A percentile compares a stretch with the other conserved stretches of the same genome.
phyloP scores from a whole-genome alignment of 345 rosid genomes.

The Aegle marmelos region DNA sequence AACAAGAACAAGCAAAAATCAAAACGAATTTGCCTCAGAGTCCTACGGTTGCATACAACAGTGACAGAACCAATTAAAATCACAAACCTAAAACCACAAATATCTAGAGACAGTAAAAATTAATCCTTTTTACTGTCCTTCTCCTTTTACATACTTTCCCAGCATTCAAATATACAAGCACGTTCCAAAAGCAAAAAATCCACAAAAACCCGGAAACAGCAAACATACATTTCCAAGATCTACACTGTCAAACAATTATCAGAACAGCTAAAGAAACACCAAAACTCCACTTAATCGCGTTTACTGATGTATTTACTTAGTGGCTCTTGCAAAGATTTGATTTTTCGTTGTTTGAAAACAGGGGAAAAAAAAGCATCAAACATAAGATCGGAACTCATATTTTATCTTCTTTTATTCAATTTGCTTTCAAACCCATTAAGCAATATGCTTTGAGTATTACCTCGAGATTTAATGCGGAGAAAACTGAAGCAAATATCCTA shows the following conservation, averaged over 20 bases:
- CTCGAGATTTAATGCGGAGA: not conserved
- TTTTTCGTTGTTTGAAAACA: not conserved
- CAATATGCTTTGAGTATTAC: not conserved
- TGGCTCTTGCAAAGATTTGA: not conserved
- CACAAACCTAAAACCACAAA: not conserved
- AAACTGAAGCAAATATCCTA: constrained; percentile 4
- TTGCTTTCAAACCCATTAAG: not conserved
- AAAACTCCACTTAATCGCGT: constrained; percentile 1
- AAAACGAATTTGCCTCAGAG: not conserved
- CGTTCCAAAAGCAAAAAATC: not conserved
- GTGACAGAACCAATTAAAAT: not conserved
- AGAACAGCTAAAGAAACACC: not conserved
- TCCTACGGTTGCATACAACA: not conserved
- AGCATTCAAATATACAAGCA: constrained; percentile 1
- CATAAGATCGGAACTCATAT: not conserved
- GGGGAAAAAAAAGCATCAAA: not conserved
- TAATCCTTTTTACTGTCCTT: not conserved
- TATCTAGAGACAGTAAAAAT: not conserved
- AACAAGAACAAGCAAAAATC: not conserved
- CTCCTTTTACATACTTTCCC: not conserved
- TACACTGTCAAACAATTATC: not conserved
- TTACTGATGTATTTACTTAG: not conserved
- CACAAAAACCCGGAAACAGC: not conserved
- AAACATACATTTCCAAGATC: not conserved
- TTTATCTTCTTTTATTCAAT: not conserved